Percentiles rank a stretch among this genome's conserved stretches.
Evolutionary conservation across 768 basidiomycete species (phyloP).

Genomic region (Phylloporus sp.): DNA sequence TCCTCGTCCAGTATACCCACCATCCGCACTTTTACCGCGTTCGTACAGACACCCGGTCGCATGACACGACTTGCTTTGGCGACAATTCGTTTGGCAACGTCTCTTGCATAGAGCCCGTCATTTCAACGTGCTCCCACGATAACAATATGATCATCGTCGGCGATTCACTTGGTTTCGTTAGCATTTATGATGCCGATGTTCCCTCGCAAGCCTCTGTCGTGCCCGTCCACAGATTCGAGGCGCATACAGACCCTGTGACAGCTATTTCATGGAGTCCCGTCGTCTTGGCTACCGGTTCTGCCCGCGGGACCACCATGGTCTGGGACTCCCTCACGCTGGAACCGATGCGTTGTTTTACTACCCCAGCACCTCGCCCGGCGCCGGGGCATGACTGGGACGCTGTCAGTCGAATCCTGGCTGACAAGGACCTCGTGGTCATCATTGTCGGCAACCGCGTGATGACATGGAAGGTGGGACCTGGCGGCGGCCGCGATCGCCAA

Average conservation of each 20-base stretch:
- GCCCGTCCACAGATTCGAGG: constrained; percentile 51
- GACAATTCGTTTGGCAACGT: constrained; percentile 48
- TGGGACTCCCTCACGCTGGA: constrained; percentile 66
- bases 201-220: constrained; percentile 14
- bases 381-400: constrained; percentile 35
- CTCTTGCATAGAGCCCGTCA: constrained; percentile 43
- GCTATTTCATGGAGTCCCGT: constrained; percentile 56
- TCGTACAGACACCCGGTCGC: constrained; percentile 30
- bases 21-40: constrained; percentile 51
- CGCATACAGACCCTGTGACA: constrained; percentile 62
- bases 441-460: constrained; percentile 57
- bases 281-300: constrained; percentile 64
- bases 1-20: constrained; percentile 51
- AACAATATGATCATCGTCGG: constrained; percentile 56
- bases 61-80: constrained; percentile 42
- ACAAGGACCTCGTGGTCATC: constrained; percentile 50
- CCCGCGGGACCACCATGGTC: constrained; percentile 50
- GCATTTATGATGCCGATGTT: constrained; percentile 50
- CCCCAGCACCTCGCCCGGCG: constrained; percentile 37
- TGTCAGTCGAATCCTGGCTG: constrained; percentile 56
- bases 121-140: constrained; percentile 37
- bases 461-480: constrained; percentile 61
- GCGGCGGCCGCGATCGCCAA: constrained; percentile 26
- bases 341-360: constrained; percentile 49
- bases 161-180: constrained; percentile 60